phyloP scores from a whole-genome alignment of 2,329 filamentous ascomycete genomes.

The Furcasterigmium furcatum region DNA sequence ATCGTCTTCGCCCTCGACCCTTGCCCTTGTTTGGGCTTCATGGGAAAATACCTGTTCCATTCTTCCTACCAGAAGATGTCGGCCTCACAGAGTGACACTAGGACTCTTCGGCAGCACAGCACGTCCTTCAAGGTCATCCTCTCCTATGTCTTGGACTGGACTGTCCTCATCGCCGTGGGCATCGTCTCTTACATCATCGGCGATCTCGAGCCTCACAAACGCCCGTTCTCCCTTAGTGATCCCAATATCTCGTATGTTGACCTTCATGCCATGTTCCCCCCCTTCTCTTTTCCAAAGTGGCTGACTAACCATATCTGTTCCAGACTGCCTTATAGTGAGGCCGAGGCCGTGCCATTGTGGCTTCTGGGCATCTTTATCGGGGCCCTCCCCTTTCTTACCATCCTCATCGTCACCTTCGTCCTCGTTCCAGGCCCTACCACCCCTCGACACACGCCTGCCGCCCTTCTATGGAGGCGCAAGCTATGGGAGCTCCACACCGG shows the following conservation, averaged over 20 bases:
- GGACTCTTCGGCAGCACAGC: too few relatives aligned
- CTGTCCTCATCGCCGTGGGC: constrained; percentile 59
- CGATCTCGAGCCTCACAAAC: constrained; percentile 58
- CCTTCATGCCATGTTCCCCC: background rate
- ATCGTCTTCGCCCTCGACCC: too few relatives aligned
- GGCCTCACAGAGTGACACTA: too few relatives aligned
- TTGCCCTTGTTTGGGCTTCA: too few relatives aligned
- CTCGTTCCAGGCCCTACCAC: constrained; percentile 63
- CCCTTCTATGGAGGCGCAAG: constrained; percentile 65
- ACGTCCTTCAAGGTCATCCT: constrained; percentile 34
- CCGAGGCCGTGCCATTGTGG: too few relatives aligned
- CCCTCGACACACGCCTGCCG: constrained; percentile 47
- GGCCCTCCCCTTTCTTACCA: too few relatives aligned
- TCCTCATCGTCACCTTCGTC: constrained; percentile 57
- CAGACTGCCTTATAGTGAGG: too few relatives aligned
- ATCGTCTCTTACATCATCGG: constrained; percentile 58
- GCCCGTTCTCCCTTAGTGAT: constrained; percentile 69
- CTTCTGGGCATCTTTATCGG: too few relatives aligned
- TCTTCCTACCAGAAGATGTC: too few relatives aligned
- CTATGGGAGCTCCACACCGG: constrained; percentile 78
- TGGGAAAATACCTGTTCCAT: too few relatives aligned
- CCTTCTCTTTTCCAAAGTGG: too few relatives aligned
- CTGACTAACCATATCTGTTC: too few relatives aligned
- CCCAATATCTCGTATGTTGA: constrained; percentile 67
- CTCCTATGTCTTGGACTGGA: constrained; percentile 74